Conservation (phyloP, 2,329 filamentous ascomycete species). For the Pseudocercospora fuligena region DNA sequence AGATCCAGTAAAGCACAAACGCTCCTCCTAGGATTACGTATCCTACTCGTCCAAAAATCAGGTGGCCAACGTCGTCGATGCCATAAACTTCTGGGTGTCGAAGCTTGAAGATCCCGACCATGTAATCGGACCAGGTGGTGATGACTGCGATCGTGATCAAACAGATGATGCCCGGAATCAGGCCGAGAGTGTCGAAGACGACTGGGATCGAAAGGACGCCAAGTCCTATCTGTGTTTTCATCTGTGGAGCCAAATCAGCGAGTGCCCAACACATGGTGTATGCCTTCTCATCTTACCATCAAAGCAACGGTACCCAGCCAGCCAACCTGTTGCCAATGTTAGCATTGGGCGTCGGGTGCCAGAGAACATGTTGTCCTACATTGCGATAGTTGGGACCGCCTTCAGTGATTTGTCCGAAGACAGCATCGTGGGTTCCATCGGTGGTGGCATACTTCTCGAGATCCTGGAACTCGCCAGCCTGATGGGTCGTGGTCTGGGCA, state of each 20-base stretch:
- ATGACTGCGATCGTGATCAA: conserved; percentile 48
- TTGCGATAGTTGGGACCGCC: conserved; percentile 24
- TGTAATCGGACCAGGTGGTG: conserved; percentile 56
- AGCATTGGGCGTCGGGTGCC: neutral
- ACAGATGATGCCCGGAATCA: conserved; percentile 55
- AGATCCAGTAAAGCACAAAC: conserved; percentile 33
- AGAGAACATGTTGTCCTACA: conserved; percentile 29
- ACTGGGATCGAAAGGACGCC: conserved; percentile 57
- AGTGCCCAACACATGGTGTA: too few species aligned
- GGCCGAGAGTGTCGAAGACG: conserved; percentile 48
- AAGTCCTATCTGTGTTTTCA: conserved; percentile 54
- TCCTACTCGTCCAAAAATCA: conserved; percentile 60
- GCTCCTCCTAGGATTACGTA: conserved; percentile 51
- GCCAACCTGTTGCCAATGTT: conserved; percentile 32
- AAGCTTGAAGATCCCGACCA: conserved; percentile 59
- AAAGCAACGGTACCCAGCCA: conserved; percentile 51
- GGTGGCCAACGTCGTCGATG: conserved; percentile 61
- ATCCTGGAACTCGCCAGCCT: conserved; percentile 28
- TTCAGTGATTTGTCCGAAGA: conserved; percentile 27
- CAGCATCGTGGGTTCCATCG: conserved; percentile 16
- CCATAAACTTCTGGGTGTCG: conserved; percentile 61
- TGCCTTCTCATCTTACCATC: conserved; percentile 32
- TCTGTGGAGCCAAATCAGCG: conserved; percentile 26
- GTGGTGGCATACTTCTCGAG: conserved; percentile 14
- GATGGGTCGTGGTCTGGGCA: conserved; percentile 20